Conservation (phyloP, 148 eudicot genomes). For the Amaranthus palmeri region DNA sequence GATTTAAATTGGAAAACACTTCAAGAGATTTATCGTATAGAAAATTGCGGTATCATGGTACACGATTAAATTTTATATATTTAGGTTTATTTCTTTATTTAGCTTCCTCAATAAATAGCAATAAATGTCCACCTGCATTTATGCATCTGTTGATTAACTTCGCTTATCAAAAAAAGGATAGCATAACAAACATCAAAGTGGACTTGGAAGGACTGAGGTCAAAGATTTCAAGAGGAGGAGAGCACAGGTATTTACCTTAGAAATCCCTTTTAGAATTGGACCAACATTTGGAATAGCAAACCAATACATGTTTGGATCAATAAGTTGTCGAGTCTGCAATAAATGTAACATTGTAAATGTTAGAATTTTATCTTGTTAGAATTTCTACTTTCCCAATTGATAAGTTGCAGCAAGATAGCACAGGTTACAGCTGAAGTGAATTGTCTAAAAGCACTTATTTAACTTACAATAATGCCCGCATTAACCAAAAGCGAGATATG, state of each 20-base stretch:
- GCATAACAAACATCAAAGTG: neutral
- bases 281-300: constrained; percentile 88
- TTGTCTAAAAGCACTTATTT: neutral
- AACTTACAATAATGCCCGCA: constrained; percentile 86
- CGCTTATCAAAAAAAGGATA: neutral
- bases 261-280: constrained; percentile 77
- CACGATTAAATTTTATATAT: no score
- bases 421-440: neutral
- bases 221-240: neutral
- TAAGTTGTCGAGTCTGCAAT: constrained; percentile 84
- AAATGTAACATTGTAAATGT: neutral
- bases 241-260: constrained; percentile 53
- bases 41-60: no score
- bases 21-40: no score
- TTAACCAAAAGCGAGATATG: constrained; percentile 75
- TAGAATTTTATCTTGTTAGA: neutral
- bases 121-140: neutral
- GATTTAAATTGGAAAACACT: no score
- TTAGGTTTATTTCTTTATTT: no score
- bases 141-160: neutral
- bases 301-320: constrained; percentile 90
- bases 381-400: neutral
- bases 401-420: neutral
- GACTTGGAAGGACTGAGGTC: neutral
- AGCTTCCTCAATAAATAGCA: neutral